Evolutionary conservation across 495 filamentous ascomycete species (phyloP).

Genomic region (Lentithecium fluviatile): DNA sequence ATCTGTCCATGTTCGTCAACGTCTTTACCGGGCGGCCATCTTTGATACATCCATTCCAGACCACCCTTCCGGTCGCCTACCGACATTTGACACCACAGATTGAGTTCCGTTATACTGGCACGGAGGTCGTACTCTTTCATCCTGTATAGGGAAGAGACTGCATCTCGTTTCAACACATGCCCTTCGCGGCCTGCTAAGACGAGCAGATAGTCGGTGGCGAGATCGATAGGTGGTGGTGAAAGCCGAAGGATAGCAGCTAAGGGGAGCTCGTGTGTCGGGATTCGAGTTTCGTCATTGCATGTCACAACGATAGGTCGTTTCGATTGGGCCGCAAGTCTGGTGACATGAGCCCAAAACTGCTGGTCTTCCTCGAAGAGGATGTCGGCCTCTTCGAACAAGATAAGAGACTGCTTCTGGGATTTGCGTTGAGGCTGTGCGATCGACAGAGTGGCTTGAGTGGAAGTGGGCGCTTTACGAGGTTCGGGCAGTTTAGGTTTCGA

Average conservation of each 20-base stretch:
- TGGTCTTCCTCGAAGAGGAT: constrained; percentile 92
- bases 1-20: constrained; percentile 62
- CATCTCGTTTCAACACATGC: constrained; percentile 68
- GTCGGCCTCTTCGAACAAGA: constrained; percentile 93
- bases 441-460: constrained; percentile 22
- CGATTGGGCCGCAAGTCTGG: constrained; percentile 74
- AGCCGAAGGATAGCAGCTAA: constrained; percentile 89
- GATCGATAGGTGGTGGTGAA: constrained; percentile 61
- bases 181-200: constrained; percentile 87
- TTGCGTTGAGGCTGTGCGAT: constrained; percentile 48
- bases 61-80: constrained; percentile 87
- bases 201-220: constrained; percentile 76
- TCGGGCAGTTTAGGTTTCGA: constrained; percentile 27
- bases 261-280: constrained; percentile 68
- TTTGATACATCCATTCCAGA: constrained; percentile 82
- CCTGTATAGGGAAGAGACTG: constrained; percentile 67
- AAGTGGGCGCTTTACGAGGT: constrained; percentile 18
- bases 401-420: constrained; percentile 92
- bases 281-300: constrained; percentile 79
- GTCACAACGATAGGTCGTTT: constrained; percentile 92
- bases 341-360: constrained; percentile 84
- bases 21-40: constrained; percentile 69
- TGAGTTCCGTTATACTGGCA: constrained; percentile 77
- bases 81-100: constrained; percentile 96
- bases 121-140: constrained; percentile 70